Base-by-base conservation (phyloP, 352 stramenopile genomes). In the Pythium scleroteichum region DNA sequence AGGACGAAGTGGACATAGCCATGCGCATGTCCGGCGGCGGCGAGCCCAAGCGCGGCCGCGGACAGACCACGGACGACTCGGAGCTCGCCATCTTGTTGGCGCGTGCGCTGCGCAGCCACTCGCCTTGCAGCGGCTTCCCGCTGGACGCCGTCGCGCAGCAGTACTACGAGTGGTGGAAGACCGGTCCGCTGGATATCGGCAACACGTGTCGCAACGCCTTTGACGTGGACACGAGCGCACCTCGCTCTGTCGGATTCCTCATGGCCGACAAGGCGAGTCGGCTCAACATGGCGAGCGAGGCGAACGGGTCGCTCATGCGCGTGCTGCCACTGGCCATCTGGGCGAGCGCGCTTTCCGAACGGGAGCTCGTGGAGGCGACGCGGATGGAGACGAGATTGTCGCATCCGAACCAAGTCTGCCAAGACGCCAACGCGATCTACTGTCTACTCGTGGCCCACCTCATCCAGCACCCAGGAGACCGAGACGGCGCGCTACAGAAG, bases 41-140 rank as follows among this genome's bases (percentile, higher is more conserved):
- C 17, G 27, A 76, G 42, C 79, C 73, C 22, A 12, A 41, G 2
- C 49, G 85, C 33, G 78, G 78, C 29, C 47, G 40, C 4, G 78
- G 78, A 7, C 78, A 87, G 47, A 83, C 78, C 67, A 87, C 78
- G 5, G 78, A 87, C 72, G 78, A 87, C 66, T 85, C 73, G 61
- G 78, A 87, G 69, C 64, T 85, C 13, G 71, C 78, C 66, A 62
- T 85, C 13, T 68, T 75, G 53, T 50, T 87, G 50, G 71, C 73
- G 44, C 66, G 83, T 23, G 71, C 75, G 23, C 66, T 53, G 10
- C 75, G 64, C 0, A 58, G 27, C 0, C 67, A 72, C 10, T 52
- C 33, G 23, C 75, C 69, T 9, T 44, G 38, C 20, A 59, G 72
- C 0, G 69, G 71, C 0, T 73, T 83, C 29, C 75, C 72, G 3